Base-by-base conservation (phyloP, 192 early-diverging fungal genomes). In the Bifiguratus adelaidae region DNA sequence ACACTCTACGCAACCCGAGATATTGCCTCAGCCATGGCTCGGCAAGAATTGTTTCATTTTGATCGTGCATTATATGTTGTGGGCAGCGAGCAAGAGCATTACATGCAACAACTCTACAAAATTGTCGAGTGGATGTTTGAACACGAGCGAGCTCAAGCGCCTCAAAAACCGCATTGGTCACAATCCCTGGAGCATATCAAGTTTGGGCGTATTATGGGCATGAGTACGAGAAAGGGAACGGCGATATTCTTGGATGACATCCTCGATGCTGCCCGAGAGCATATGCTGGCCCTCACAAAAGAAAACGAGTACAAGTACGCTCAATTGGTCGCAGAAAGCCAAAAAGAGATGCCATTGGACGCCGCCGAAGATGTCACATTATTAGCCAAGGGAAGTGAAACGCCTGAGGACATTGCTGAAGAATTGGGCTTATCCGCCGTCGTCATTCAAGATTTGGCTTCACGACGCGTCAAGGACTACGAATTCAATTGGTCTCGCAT, bases 241-340 rank as follows among this genome's bases (percentile, higher is more conserved):
- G 91, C 81, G 9, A 85, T 98, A 8, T 92, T 95, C 65, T 71
- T 98, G 36, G 78, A 92, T 47, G 95, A 98, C 55, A 87, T 98
- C 50, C 71, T 98, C 15, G 78, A 85, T 47, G 73, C 78, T 9
- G 80, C 84, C 32, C 72, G 85, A 61, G 77, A 82, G 20, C 74
- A 73, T 27, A 93, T 94, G 82, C 73, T 87, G 53, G 71, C 69
- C 4, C 81, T 90, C 16, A 91, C 89, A 78, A 76, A 72, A 50
- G 68, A 78, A 49, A 90, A 88, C 63, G 70, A 83, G 43, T 58
- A 30, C 2, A 90, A 89, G 52, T 85, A 85, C 55, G 41, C 23
- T 23, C 3, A 13, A 13, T 15, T 23, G 3, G 12, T 15, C 12
- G 23, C 16, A 43, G 23, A 61, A 23, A 52, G 47, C n/a, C 52